Evolutionary conservation across 768 basidiomycete genomes (phyloP).

Genomic region (Mycena floridula): DNA sequence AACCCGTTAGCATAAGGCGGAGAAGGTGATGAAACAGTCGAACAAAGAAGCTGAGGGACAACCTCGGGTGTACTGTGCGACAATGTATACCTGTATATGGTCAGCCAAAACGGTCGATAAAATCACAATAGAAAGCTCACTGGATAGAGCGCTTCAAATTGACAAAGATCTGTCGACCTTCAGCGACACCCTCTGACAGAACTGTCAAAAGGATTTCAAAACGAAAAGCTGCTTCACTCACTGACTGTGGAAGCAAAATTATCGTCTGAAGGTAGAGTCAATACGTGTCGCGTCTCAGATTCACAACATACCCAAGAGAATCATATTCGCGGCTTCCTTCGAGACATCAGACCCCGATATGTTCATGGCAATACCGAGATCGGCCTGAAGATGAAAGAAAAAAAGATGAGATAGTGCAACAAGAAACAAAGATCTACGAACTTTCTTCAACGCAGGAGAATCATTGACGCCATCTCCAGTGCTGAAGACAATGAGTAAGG

Average conservation of each 20-base stretch:
- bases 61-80: constrained; percentile 67
- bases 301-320: constrained; percentile 45
- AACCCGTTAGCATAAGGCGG: not conserved
- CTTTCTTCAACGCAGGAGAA: constrained; percentile 63
- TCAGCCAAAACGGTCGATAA: not conserved
- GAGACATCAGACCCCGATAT: constrained; percentile 70
- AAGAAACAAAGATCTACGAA: constrained; percentile 2
- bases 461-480: constrained; percentile 37
- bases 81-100: constrained; percentile 45
- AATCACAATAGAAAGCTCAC: constrained; percentile 22
- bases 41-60: constrained; percentile 62
- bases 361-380: constrained; percentile 72
- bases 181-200: constrained; percentile 52
- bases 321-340: constrained; percentile 73
- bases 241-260: constrained; percentile 71
- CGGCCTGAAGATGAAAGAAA: constrained; percentile 34
- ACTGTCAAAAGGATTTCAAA: not conserved
- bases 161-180: constrained; percentile 64
- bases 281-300: not conserved
- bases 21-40: not conserved
- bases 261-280: constrained; percentile 37
- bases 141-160: constrained; percentile 70
- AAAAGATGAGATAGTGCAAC: not conserved
- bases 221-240: constrained; percentile 26
- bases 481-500: not conserved